These are phyloP conservation scores for Alternaria gansuensis DNA, from an alignment of 2,329 filamentous ascomycete genomes.

Conservation along the genomic window DNA sequence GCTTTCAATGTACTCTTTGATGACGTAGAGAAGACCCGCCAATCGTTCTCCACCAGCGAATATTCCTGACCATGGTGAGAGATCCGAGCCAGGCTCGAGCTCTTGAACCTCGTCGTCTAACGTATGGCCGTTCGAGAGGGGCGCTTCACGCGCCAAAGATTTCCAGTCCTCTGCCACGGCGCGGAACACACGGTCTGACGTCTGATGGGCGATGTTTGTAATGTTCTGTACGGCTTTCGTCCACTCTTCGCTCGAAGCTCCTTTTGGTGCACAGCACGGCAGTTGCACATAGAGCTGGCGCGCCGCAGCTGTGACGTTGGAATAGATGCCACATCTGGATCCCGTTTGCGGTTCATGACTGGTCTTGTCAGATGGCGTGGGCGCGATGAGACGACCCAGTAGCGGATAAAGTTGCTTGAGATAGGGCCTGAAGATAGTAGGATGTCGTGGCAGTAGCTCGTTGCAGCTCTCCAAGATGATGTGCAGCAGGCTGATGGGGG, in stretches of 20 bases:
- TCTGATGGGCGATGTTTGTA: conserved; percentile 72
- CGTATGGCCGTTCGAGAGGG: conserved; percentile 39
- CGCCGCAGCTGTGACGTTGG: conserved; percentile 65
- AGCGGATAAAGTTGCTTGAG: conserved; percentile 72
- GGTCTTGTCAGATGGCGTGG: conserved; percentile 62
- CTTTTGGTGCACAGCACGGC: conserved; percentile 82
- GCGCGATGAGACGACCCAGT: conserved; percentile 68
- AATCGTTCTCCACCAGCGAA: conserved; percentile 76
- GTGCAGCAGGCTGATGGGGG: conserved; percentile 62
- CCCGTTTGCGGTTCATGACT: conserved; percentile 28
- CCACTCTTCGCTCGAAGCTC: conserved; percentile 81
- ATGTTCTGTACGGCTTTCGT: conserved; percentile 68
- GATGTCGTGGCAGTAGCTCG: conserved; percentile 78
- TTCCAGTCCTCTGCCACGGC: conserved; percentile 85
- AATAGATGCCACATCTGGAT: conserved; percentile 58
- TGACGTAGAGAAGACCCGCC: conserved; percentile 69
- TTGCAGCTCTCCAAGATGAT: conserved; percentile 75
- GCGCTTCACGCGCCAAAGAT: conserved; percentile 61
- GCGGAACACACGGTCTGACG: conserved; percentile 79
- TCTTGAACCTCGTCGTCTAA: conserved; percentile 51
- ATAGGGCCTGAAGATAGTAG: conserved; percentile 82
- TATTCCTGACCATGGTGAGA: conserved; percentile 80
- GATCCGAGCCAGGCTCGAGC: conserved; percentile 53
- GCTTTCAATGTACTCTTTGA: conserved; percentile 70
- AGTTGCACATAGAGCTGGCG: conserved; percentile 74